Conservation (phyloP, 306 rosid genomes). For the Echinosophora koreensis region DNA sequence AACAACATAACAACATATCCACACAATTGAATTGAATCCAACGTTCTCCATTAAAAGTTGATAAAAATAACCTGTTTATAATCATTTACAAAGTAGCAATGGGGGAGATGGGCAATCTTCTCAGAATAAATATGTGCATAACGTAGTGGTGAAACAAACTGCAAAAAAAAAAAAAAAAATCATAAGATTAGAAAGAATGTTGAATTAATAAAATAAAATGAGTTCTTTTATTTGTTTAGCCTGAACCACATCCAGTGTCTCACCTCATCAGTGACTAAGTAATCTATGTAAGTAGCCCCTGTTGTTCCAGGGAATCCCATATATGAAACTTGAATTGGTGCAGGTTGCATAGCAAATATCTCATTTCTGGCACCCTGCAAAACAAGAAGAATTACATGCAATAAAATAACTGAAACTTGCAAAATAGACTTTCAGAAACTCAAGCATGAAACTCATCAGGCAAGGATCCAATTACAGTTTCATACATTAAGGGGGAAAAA, state of each 20-base stretch:
- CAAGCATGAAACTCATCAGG: constrained; percentile 1
- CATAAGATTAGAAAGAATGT: constrained; percentile 12
- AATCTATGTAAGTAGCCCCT: constrained; percentile 89
- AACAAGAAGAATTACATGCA: constrained; percentile 24
- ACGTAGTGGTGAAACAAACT: constrained; percentile 91
- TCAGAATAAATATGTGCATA: constrained; percentile 91
- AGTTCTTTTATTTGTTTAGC: background rate
- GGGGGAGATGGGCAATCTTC: constrained; percentile 96
- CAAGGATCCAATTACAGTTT: constrained; percentile 4
- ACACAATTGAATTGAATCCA: background rate
- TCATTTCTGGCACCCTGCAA: constrained; percentile 96
- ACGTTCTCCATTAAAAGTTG: constrained; percentile 5
- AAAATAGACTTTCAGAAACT: background rate
- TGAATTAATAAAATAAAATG: background rate
- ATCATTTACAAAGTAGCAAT: constrained; percentile 97
- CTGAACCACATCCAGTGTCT: constrained; percentile 28
- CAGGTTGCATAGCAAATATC: constrained; percentile 93
- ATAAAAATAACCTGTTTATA: constrained; percentile 84
- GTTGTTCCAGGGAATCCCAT: constrained; percentile 99
- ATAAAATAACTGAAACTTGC: constrained; percentile 28
- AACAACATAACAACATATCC: background rate
- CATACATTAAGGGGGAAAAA: background rate
- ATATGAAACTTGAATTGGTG: constrained; percentile 98
- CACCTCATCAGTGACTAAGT: constrained; percentile 94
- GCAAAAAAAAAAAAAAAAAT: constrained; percentile 41